Evolutionary conservation across 1,139 yeast genomes (phyloP).

Genomic region (Blastobotrys elegans): DNA sequence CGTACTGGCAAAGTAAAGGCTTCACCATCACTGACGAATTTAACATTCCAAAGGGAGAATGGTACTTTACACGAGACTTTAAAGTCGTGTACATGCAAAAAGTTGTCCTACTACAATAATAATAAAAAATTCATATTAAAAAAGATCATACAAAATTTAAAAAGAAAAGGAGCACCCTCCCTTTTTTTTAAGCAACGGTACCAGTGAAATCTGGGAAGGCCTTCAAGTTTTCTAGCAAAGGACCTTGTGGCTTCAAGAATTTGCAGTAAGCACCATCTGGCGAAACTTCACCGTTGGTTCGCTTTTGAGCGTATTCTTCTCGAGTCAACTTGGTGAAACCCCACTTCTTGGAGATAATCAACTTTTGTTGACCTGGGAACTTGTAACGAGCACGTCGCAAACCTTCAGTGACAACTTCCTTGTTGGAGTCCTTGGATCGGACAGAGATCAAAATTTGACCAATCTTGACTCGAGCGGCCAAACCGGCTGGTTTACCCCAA

Average conservation of each 20-base stretch:
- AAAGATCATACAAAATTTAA: not conserved
- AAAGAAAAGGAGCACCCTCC: too few relatives aligned
- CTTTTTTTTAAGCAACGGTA: conserved; percentile 30
- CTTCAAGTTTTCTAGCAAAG: conserved; percentile 83
- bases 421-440: conserved; percentile 97
- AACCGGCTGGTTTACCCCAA: conserved; percentile 99
- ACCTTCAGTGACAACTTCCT: conserved; percentile 97
- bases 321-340: conserved; percentile 99
- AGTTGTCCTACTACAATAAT: not conserved
- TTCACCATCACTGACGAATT: not conserved
- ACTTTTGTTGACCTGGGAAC: conserved; percentile 99
- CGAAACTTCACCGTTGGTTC: conserved; percentile 96
- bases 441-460: conserved; percentile 98
- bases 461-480: conserved; percentile 98
- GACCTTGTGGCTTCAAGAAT: conserved; percentile 96
- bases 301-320: conserved; percentile 90
- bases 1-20: conserved; percentile 7
- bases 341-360: conserved; percentile 99
- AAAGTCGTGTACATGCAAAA: not conserved
- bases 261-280: conserved; percentile 99
- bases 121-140: not conserved
- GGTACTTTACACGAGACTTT: conserved; percentile 4
- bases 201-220: conserved; percentile 87
- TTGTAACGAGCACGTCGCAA: conserved; percentile 99
- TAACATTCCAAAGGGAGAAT: conserved; percentile 5